Percentiles rank a stretch among this genome's conserved stretches.
Conservation (phyloP, 805 yeast genomes). For the Teunomyces atbi region DNA sequence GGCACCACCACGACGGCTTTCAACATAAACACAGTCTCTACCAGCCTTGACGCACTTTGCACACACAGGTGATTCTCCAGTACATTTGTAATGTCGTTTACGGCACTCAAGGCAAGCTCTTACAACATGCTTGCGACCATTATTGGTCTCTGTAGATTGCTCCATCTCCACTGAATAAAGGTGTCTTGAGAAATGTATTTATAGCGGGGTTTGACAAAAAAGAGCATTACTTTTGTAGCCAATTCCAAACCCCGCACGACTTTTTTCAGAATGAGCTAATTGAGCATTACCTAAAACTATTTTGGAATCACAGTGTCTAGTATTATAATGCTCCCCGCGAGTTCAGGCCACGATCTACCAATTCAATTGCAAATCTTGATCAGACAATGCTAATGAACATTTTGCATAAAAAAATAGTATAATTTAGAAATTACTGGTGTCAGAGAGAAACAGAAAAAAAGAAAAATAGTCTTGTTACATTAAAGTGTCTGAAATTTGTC, state of each 20-base stretch:
- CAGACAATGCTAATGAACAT: too few species aligned
- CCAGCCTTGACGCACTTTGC: conserved; percentile 35
- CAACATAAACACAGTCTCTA: conserved; percentile 46
- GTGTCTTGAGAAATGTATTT: background rate
- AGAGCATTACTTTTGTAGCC: background rate
- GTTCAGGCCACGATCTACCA: too few species aligned
- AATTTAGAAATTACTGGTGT: too few species aligned
- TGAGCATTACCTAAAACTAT: too few species aligned
- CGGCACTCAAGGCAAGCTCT: conserved; percentile 52
- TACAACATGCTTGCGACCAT: conserved; percentile 9
- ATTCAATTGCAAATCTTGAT: too few species aligned
- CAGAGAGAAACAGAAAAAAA: too few species aligned
- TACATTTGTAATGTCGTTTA: conserved; percentile 50
- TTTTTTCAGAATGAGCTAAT: too few species aligned
- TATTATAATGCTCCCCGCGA: too few species aligned
- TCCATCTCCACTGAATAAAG: background rate
- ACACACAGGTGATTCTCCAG: conserved; percentile 47
- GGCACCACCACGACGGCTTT: conserved; percentile 54
- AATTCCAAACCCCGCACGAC: conserved; percentile 2
- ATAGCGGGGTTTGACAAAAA: background rate
- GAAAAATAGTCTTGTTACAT: too few species aligned
- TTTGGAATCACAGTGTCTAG: too few species aligned
- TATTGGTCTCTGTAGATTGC: background rate
- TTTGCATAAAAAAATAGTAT: too few species aligned
- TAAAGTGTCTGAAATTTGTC: too few species aligned